A percentile compares a stretch with the other conserved stretches of the same genome.
Evolutionary conservation across 2,329 filamentous ascomycete genomes (phyloP).

Genomic region (Arthrobotrys sinensis): DNA sequence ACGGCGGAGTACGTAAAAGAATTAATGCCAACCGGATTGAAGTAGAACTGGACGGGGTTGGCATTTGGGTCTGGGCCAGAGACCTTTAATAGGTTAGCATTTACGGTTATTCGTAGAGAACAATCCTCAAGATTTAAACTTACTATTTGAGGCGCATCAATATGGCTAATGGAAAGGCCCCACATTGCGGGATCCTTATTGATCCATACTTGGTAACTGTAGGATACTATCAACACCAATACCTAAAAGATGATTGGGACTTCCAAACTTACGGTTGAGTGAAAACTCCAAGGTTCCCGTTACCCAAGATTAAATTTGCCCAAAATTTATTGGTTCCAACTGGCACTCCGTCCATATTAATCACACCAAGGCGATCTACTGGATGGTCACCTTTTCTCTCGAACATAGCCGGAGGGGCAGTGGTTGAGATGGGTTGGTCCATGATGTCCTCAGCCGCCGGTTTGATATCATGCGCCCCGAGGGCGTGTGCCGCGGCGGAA

Average conservation of each 20-base stretch:
- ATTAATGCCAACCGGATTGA: slow-evolving; percentile 86
- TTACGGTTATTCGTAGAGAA: neutral
- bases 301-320: slow-evolving; percentile 63
- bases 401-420: slow-evolving; percentile 71
- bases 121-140: slow-evolving; percentile 4
- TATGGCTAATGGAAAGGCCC: slow-evolving; percentile 83
- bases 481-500: neutral
- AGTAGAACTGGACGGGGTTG: slow-evolving; percentile 79
- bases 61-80: slow-evolving; percentile 75
- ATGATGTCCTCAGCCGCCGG: slow-evolving; percentile 26
- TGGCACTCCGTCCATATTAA: slow-evolving; percentile 68
- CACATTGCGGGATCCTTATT: slow-evolving; percentile 78
- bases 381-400: slow-evolving; percentile 73
- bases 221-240: slow-evolving; percentile 73
- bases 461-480: neutral
- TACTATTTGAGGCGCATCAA: slow-evolving; percentile 77
- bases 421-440: slow-evolving; percentile 71
- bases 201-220: slow-evolving; percentile 82
- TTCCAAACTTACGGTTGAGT: slow-evolving; percentile 72
- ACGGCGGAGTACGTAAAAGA: slow-evolving; percentile 83
- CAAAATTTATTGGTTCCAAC: slow-evolving; percentile 81
- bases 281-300: slow-evolving; percentile 47
- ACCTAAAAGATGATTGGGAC: slow-evolving; percentile 67
- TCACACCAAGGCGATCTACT: slow-evolving; percentile 72
- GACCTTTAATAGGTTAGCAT: slow-evolving; percentile 40